Conservation (phyloP, 2,329 filamentous ascomycete genomes). For the Hirsutella rhossiliensis region DNA sequence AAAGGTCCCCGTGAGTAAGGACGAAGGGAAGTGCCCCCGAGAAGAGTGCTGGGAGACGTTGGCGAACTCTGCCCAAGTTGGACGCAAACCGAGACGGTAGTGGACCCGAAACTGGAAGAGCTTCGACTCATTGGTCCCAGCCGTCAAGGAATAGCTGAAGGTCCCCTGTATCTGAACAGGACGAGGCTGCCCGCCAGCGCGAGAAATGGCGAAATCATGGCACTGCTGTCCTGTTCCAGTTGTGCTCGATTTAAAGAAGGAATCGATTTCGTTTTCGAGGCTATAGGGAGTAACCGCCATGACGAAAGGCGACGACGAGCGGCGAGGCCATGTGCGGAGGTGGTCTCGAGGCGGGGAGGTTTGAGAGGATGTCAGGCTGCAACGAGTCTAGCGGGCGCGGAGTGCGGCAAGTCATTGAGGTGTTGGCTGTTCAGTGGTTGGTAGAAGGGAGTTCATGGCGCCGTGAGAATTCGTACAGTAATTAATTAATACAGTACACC, state of each 20-base stretch:
- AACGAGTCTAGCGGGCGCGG: too few species aligned
- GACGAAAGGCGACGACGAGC: too few species aligned
- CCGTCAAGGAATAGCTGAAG: constrained; percentile 6
- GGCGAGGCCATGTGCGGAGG: too few species aligned
- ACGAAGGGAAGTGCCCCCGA: constrained; percentile 3
- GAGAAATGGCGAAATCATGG: constrained; percentile 6
- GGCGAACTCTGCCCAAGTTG: background rate
- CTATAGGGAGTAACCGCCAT: constrained; percentile 1
- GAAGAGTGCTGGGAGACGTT: background rate
- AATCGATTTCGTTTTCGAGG: constrained; percentile 4
- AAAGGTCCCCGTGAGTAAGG: constrained; percentile 11
- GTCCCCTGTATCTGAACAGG: constrained; percentile 9
- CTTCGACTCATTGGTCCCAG: constrained; percentile 1
- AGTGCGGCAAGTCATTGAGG: too few species aligned
- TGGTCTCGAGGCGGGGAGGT: too few species aligned
- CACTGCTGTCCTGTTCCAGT: constrained; percentile 7
- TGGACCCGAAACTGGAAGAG: constrained; percentile 8
- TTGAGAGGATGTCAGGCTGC: too few species aligned
- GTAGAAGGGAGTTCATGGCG: too few species aligned
- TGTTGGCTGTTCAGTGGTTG: too few species aligned
- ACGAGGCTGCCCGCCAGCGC: constrained; percentile 3
- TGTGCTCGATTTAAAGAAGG: constrained; percentile 5
- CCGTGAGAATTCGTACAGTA: too few species aligned
- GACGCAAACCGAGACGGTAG: constrained; percentile 5
- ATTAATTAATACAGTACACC: too few species aligned